These are phyloP conservation scores for Elasticomyces elasticus DNA, from an alignment of 495 filamentous ascomycete species.

Conservation along the genomic window DNA sequence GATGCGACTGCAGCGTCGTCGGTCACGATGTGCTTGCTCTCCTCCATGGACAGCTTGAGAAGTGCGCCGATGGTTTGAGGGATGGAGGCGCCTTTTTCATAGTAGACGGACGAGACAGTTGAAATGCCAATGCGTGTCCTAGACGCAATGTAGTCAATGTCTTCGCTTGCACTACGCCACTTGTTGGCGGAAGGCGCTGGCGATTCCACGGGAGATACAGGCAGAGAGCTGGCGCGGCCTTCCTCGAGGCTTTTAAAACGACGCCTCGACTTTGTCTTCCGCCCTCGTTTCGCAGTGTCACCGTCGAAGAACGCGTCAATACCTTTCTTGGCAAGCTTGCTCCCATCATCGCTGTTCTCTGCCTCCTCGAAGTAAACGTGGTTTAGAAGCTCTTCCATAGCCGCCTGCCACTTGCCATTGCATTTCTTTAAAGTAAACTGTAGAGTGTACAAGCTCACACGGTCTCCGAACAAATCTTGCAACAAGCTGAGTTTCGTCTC, in stretches of 20 bases:
- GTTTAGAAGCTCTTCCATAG: constrained; percentile 76
- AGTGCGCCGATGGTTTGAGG: constrained; percentile 46
- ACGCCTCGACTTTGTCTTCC: constrained; percentile 39
- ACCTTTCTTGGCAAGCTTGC: constrained; percentile 48
- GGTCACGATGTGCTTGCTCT: constrained; percentile 27
- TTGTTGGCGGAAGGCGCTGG: constrained; percentile 31
- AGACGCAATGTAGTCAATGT: constrained; percentile 51
- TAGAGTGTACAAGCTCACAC: constrained; percentile 52
- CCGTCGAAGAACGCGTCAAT: constrained; percentile 64
- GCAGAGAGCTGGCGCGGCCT: constrained; percentile 1
- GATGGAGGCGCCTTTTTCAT: constrained; percentile 50
- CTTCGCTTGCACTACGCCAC: constrained; percentile 47
- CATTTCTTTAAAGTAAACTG: constrained; percentile 54
- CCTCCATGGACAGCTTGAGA: constrained; percentile 27
- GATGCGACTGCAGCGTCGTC: constrained; percentile 21
- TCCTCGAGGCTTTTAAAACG: constrained; percentile 4
- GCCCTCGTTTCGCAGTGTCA: constrained; percentile 31
- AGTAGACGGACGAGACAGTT: constrained; percentile 50
- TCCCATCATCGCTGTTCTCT: constrained; percentile 25
- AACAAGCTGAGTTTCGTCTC: constrained; percentile 45
- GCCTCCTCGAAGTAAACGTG: constrained; percentile 58
- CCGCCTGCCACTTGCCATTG: constrained; percentile 49
- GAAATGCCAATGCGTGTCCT: constrained; percentile 41
- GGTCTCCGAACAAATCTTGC: constrained; percentile 55
- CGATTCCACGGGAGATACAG: neutral